Evolutionary conservation across 306 rosid species (phyloP).

Genomic region (Casuarina equisetifolia): DNA sequence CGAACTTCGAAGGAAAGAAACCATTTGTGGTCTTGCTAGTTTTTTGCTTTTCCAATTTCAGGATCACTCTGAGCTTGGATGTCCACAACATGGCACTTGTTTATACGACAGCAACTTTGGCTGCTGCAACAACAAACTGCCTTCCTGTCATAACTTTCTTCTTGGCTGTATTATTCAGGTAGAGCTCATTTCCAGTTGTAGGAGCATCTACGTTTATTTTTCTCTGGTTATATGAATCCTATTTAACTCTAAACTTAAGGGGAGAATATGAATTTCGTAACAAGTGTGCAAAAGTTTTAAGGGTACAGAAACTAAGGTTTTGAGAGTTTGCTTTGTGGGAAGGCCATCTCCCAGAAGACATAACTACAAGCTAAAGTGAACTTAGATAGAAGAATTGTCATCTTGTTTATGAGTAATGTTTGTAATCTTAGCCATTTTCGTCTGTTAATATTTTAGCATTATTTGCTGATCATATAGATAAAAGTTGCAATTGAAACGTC

Average conservation of each 20-base stretch:
- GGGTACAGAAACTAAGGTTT: too few relatives aligned
- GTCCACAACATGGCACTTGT: constrained; percentile 54
- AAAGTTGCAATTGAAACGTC: too few relatives aligned
- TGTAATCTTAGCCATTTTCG: too few relatives aligned
- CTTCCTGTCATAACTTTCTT: constrained; percentile 86
- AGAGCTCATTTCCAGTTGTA: not conserved
- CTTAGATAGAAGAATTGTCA: too few relatives aligned
- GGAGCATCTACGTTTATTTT: too few relatives aligned
- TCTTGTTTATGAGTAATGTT: too few relatives aligned
- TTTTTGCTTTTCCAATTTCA: constrained; percentile 24
- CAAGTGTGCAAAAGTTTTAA: too few relatives aligned
- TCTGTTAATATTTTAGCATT: too few relatives aligned
- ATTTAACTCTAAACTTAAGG: not conserved
- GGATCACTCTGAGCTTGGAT: constrained; percentile 62
- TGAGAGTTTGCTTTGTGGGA: too few relatives aligned
- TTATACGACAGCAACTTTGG: constrained; percentile 75
- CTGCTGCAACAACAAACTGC: constrained; percentile 70
- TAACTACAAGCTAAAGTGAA: too few relatives aligned
- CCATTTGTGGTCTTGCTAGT: not conserved
- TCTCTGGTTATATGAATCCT: not conserved
- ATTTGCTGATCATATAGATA: too few relatives aligned
- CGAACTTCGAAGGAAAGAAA: not conserved
- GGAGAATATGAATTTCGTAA: not conserved
- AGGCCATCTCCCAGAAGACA: too few relatives aligned
- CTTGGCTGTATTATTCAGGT: constrained; percentile 72